Evolutionary conservation across 306 rosid genomes (phyloP).

Genomic region (Dryas alaskensis): DNA sequence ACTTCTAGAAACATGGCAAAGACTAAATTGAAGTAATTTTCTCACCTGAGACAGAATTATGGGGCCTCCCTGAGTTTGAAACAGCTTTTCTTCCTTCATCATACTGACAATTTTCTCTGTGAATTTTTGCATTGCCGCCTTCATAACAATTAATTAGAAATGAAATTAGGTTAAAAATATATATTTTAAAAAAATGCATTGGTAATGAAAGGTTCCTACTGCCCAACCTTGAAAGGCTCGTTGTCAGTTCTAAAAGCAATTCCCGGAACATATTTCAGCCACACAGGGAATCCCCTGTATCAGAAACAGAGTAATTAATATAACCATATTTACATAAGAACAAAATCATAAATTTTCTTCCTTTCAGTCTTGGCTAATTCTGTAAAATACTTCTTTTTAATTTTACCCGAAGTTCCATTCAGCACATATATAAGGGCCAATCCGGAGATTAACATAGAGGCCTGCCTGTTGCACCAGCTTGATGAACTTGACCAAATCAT

Average conservation of each 20-base stretch:
- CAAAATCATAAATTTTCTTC: neutral
- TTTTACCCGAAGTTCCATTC: conserved; percentile 97
- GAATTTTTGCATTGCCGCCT: conserved; percentile 89
- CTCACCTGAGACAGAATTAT: conserved; percentile 82
- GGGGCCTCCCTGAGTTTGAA: conserved; percentile 91
- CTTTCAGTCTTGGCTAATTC: no score
- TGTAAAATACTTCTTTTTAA: no score
- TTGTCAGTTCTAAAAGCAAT: conserved; percentile 88
- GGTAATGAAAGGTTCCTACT: conserved; percentile 4
- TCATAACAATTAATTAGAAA: conserved; percentile 21
- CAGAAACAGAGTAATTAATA: conserved; percentile 32
- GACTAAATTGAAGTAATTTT: neutral
- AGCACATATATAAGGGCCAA: conserved; percentile 87
- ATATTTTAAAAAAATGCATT: neutral
- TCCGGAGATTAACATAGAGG: conserved; percentile 83
- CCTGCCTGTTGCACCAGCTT: conserved; percentile 93
- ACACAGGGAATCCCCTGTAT: conserved; percentile 91
- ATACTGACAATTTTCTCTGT: conserved; percentile 69
- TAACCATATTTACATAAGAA: neutral
- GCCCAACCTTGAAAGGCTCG: conserved; percentile 76
- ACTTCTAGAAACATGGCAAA: conserved; percentile 19
- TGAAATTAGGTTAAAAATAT: neutral
- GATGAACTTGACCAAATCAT: conserved; percentile 80
- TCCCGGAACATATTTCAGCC: conserved; percentile 89
- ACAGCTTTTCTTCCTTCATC: conserved; percentile 84